Conservation (phyloP, 345 rosid genomes). For the Luvunga scandens region DNA sequence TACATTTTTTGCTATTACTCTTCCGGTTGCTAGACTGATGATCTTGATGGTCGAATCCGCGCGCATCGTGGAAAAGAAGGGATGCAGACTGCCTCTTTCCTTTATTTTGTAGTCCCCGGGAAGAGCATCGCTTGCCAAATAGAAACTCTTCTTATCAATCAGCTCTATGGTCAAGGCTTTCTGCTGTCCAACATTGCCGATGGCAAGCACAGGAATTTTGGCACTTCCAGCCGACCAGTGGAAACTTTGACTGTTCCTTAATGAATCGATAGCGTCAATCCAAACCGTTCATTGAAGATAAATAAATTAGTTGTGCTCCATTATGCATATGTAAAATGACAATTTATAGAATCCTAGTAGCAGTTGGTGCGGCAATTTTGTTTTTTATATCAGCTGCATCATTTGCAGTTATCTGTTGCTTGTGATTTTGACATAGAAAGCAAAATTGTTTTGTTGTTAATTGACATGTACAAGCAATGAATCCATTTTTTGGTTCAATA, state of each 20-base stretch:
- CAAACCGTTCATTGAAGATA: slow-evolving; percentile 15
- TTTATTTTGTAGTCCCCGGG: slow-evolving; percentile 77
- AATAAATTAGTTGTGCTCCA: not conserved
- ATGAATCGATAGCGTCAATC: not conserved
- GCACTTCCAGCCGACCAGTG: slow-evolving; percentile 38
- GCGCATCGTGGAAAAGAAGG: slow-evolving; percentile 70
- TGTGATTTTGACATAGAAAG: not conserved
- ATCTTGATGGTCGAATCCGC: slow-evolving; percentile 79
- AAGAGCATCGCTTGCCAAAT: slow-evolving; percentile 91
- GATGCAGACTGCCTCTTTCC: slow-evolving; percentile 62
- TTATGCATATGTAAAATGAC: not conserved
- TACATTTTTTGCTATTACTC: not conserved
- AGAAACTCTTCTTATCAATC: slow-evolving; percentile 93
- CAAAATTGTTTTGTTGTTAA: not conserved
- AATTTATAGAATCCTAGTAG: not conserved
- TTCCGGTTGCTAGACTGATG: slow-evolving; percentile 58
- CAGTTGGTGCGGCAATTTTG: slow-evolving; percentile 56
- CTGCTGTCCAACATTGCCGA: slow-evolving; percentile 67
- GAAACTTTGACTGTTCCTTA: slow-evolving; percentile 34
- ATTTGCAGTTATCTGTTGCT: slow-evolving; percentile 10
- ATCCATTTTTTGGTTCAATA: not conserved
- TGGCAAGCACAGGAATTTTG: slow-evolving; percentile 92
- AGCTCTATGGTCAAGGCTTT: slow-evolving; percentile 64
- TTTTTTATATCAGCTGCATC: slow-evolving; percentile 38
- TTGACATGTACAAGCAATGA: not conserved